Base-by-base conservation (phyloP, 139 green algal genomes). In the Haematococcus lacustris region DNA sequence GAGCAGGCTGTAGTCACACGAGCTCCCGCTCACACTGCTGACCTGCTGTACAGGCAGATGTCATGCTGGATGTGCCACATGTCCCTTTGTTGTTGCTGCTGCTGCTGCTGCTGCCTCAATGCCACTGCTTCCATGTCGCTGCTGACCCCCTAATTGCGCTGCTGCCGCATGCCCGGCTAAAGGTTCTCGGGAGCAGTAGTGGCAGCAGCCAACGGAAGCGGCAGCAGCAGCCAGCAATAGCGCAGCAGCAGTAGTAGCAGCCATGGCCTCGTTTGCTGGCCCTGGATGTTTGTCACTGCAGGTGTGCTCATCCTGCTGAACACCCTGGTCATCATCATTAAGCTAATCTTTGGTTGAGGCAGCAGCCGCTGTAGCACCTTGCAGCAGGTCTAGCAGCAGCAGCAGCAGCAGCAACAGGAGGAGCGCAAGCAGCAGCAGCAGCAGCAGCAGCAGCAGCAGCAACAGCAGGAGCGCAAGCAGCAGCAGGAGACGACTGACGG, bases 331-430 rank as follows among this genome's bases (percentile, higher is more conserved):
- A 73, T 73, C 50, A 39, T 73, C 13, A 37, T 73, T 26, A 73
- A 73, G 68, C 68, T 73, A 4, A 47, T 73, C 34, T 73, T 73
- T 51, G 68, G 68, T 17, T 73, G 53, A 64, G 33, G 43, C 43
- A 53, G 43, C 43, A n/a, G n/a, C n/a, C n/a, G n/a, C n/a, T n/a
- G n/a, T n/a, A n/a, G n/a, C n/a, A n/a, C n/a, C n/a, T n/a, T n/a
- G n/a, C n/a, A n/a, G n/a, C n/a, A n/a, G n/a, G n/a, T n/a, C n/a
- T n/a, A n/a, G n/a, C n/a, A n/a, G n/a, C n/a, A n/a, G n/a, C n/a
- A n/a, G n/a, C n/a, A n/a, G n/a, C n/a, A n/a, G n/a, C n/a, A n/a
- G n/a, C n/a, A n/a, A n/a, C n/a, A n/a, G n/a, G n/a, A n/a, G n/a
- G n/a, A n/a, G n/a, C n/a, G n/a, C n/a, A n/a, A n/a, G n/a, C n/a